Evolutionary conservation across 1,284 basidiomycete species (phyloP).

Genomic region (Cutaneotrichosporon sp.): DNA sequence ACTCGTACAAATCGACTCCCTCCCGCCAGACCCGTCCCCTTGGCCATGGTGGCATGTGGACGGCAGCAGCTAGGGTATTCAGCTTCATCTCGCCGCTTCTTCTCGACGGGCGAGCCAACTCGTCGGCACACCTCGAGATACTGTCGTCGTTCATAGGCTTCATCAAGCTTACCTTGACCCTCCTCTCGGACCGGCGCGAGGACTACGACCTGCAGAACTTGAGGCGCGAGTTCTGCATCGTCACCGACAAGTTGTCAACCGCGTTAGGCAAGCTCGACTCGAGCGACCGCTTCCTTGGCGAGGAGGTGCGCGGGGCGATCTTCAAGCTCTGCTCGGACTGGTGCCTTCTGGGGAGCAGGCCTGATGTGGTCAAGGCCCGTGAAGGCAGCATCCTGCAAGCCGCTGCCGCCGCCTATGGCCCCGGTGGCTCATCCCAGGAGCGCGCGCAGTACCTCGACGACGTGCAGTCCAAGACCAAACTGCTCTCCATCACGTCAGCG

Average conservation of each 20-base stretch:
- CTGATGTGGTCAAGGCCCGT: constrained; percentile 71
- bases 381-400: constrained; percentile 72
- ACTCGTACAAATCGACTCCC: constrained; percentile 57
- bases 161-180: constrained; percentile 76
- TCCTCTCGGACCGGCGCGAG: constrained; percentile 70
- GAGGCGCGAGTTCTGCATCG: constrained; percentile 85
- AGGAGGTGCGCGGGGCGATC: constrained; percentile 73
- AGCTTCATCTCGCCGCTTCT: constrained; percentile 78
- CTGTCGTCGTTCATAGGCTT: constrained; percentile 81
- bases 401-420: constrained; percentile 59
- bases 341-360: constrained; percentile 81
- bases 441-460: constrained; percentile 60
- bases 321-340: constrained; percentile 90
- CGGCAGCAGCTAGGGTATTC: constrained; percentile 87
- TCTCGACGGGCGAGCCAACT: constrained; percentile 63
- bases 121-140: constrained; percentile 65
- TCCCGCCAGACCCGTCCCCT: constrained; percentile 59
- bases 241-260: constrained; percentile 82
- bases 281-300: constrained; percentile 73
- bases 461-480: constrained; percentile 70
- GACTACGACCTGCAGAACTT: constrained; percentile 78
- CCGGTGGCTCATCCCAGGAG: constrained; percentile 55
- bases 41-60: constrained; percentile 78
- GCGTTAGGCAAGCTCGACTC: constrained; percentile 69
- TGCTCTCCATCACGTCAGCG: constrained; percentile 73